Conservation (phyloP, 2,329 filamentous ascomycete species). For the Xylaria arbuscula region DNA sequence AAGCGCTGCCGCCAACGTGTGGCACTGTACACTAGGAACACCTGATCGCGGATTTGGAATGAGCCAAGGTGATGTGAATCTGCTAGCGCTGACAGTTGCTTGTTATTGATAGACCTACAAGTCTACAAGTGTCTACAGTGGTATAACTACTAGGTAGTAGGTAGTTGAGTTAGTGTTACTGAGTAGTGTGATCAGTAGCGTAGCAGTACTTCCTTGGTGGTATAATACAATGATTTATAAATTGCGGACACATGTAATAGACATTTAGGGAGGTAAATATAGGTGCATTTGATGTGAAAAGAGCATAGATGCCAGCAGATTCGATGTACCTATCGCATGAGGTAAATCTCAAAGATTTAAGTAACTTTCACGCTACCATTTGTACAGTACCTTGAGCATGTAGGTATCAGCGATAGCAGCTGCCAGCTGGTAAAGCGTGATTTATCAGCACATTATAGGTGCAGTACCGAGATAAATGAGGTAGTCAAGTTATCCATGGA, state of each 20-base stretch:
- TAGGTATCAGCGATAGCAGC: background rate
- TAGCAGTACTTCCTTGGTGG: background rate
- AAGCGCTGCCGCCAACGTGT: too few relatives aligned
- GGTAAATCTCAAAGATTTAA: too few relatives aligned
- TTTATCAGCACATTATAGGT: conserved; percentile 20
- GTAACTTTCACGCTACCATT: too few relatives aligned
- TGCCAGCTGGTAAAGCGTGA: conserved; percentile 30
- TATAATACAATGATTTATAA: background rate
- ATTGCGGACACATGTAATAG: too few relatives aligned
- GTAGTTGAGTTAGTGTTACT: too few relatives aligned
- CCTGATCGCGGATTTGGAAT: conserved; percentile 36
- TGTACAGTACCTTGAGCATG: background rate
- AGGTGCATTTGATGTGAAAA: background rate
- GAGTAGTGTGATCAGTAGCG: background rate
- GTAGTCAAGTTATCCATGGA: conserved; percentile 7
- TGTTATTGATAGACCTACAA: conserved; percentile 13
- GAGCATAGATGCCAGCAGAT: background rate
- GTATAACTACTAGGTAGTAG: too few relatives aligned
- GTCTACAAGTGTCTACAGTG: background rate
- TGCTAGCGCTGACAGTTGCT: conserved; percentile 35
- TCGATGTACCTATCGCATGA: too few relatives aligned
- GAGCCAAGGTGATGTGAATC: conserved; percentile 21
- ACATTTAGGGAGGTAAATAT: too few relatives aligned
- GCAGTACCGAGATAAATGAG: conserved; percentile 12
- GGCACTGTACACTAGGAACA: background rate